A percentile compares a stretch with the other conserved stretches of the same genome.
These are phyloP conservation scores for Pythium aristosporum DNA, from an alignment of 352 stramenopile genomes.

Conservation along the genomic window DNA sequence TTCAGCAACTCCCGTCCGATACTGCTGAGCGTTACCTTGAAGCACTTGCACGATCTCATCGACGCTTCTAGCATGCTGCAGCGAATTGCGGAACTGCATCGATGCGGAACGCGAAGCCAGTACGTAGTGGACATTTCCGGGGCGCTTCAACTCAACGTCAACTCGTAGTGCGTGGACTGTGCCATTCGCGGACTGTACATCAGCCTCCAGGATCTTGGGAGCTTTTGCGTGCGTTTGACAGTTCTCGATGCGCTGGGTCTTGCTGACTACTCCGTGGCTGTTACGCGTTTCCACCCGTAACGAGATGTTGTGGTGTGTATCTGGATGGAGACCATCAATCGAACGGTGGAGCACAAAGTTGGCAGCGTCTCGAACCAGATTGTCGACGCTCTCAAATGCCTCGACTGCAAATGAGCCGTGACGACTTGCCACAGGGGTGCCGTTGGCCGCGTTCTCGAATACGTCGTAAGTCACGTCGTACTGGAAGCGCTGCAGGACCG, in stretches of 20 bases:
- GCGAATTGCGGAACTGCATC: slow-evolving; percentile 25
- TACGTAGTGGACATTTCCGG: slow-evolving; percentile 61
- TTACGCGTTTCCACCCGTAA: slow-evolving; percentile 48
- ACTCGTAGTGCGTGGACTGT: slow-evolving; percentile 50
- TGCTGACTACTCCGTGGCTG: slow-evolving; percentile 55
- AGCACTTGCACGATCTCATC: slow-evolving; percentile 22
- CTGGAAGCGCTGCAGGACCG: slow-evolving; percentile 38
- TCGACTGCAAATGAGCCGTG: slow-evolving; percentile 31
- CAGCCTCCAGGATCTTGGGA: slow-evolving; percentile 40
- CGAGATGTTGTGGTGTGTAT: slow-evolving; percentile 44
- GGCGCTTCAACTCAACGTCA: slow-evolving; percentile 36
- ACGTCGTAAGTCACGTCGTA: slow-evolving; percentile 64
- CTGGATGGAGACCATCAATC: slow-evolving; percentile 44
- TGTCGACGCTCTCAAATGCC: slow-evolving; percentile 35
- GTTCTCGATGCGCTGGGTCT: slow-evolving; percentile 19
- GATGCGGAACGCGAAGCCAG: slow-evolving; percentile 12
- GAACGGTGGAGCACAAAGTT: slow-evolving; percentile 27
- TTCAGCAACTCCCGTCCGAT: slow-evolving; percentile 7
- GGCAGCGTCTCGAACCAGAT: slow-evolving; percentile 29
- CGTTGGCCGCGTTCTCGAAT: neutral
- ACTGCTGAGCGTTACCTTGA: neutral
- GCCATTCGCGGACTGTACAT: slow-evolving; percentile 38
- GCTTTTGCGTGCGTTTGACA: slow-evolving; percentile 50
- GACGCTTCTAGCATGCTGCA: slow-evolving; percentile 37
- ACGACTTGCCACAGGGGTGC: neutral